phyloP scores from a whole-genome alignment of 805 yeast species.

The Metschnikowia lochheadii region DNA sequence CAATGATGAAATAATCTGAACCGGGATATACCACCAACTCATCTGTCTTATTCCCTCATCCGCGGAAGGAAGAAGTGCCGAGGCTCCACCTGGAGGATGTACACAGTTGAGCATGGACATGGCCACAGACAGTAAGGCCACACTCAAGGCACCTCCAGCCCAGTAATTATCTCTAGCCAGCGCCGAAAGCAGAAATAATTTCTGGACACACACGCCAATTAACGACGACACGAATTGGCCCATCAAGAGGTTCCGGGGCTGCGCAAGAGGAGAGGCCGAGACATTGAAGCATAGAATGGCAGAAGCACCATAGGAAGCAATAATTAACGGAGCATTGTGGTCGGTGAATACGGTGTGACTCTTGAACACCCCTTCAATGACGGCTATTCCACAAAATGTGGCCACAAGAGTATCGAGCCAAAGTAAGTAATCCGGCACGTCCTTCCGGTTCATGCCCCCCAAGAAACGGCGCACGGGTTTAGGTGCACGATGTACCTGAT shows the following conservation, averaged over 20 bases:
- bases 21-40: conserved; percentile 67
- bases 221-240: conserved; percentile 55
- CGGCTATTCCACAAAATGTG: conserved; percentile 43
- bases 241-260: conserved; percentile 54
- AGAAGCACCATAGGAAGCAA: conserved; percentile 59
- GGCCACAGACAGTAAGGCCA: conserved; percentile 48
- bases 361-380: conserved; percentile 45
- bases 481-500: conserved; percentile 32
- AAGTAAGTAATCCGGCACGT: conserved; percentile 34
- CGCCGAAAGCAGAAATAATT: conserved; percentile 46
- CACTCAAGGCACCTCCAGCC: conserved; percentile 56
- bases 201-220: conserved; percentile 51
- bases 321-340: conserved; percentile 44
- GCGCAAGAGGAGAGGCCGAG: conserved; percentile 55
- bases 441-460: conserved; percentile 33
- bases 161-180: conserved; percentile 47
- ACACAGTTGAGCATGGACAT: conserved; percentile 54
- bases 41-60: conserved; percentile 43
- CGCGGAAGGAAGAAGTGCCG: conserved; percentile 54
- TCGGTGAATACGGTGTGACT: conserved; percentile 34
- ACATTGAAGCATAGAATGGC: conserved; percentile 58
- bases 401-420: conserved; percentile 47
- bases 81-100: conserved; percentile 74
- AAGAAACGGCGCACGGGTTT: conserved; percentile 31
- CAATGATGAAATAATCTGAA: conserved; percentile 46